These are phyloP conservation scores for Pseudogymnoascus sp. DNA, from an alignment of 2,329 filamentous ascomycete species.

Conservation along the genomic window DNA sequence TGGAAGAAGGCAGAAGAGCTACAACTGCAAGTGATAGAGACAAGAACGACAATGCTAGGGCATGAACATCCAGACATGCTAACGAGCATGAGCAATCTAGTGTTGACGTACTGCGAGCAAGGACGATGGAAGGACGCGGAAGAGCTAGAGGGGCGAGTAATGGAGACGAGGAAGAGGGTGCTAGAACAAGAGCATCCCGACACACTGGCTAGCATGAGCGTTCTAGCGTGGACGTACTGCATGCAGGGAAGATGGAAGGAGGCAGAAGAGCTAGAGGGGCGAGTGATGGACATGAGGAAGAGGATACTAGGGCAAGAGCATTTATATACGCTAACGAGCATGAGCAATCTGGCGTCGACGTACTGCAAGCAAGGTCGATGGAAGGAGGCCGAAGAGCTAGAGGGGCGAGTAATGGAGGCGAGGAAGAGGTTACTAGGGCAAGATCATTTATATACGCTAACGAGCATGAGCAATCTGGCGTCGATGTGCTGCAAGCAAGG, in stretches of 20 bases:
- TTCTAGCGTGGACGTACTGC: constrained; percentile 12
- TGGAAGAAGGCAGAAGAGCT: constrained; percentile 9
- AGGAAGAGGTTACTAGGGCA: constrained; percentile 13
- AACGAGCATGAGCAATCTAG: no score
- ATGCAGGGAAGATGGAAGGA: constrained; percentile 16
- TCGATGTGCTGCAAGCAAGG: neutral
- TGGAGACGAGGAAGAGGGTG: no score
- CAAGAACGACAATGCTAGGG: constrained; percentile 13
- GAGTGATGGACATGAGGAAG: constrained; percentile 10
- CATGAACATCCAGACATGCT: constrained; percentile 12
- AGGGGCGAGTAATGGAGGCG: neutral
- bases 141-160: no score
- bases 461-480: no score
- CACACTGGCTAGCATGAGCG: no score
- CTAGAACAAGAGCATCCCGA: no score
- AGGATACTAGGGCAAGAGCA: constrained; percentile 16
- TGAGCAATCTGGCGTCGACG: constrained; percentile 11
- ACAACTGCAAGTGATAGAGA: neutral
- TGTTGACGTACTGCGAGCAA: no score
- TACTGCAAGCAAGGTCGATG: neutral
- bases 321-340: no score
- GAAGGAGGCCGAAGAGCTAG: constrained; percentile 7
- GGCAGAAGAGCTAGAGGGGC: constrained; percentile 17
- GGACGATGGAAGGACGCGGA: no score
- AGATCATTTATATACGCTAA: no score